Percentiles rank a stretch among this genome's conserved stretches.
These are phyloP conservation scores for Ascodesmis nigricans DNA, from an alignment of 495 filamentous ascomycete genomes.

Conservation along the genomic window DNA sequence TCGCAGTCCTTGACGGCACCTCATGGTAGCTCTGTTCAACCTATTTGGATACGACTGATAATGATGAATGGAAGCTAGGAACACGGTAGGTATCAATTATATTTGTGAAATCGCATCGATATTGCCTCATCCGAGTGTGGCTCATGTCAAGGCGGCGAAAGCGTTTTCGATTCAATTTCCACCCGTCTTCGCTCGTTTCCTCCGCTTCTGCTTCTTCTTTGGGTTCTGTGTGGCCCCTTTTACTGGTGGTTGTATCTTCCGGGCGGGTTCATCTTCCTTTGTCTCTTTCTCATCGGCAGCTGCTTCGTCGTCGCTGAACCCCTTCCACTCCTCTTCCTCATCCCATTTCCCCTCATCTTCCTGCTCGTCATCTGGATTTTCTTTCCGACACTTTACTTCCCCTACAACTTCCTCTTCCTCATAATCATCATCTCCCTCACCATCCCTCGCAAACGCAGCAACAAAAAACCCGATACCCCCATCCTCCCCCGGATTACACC, in stretches of 20 bases:
- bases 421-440: slow-evolving; percentile 5
- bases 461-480: slow-evolving; percentile 62
- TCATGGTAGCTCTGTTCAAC: too few relatives aligned
- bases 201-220: too few relatives aligned
- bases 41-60: too few relatives aligned
- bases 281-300: slow-evolving; percentile 95
- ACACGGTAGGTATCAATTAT: too few relatives aligned
- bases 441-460: slow-evolving; percentile 38
- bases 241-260: slow-evolving; percentile 61
- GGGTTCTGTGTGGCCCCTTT: slow-evolving; percentile 89
- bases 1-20: too few relatives aligned
- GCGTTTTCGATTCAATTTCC: too few relatives aligned
- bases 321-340: slow-evolving; percentile 26
- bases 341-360: slow-evolving; percentile 22
- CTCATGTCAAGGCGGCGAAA: too few relatives aligned
- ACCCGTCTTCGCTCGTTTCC: too few relatives aligned
- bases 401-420: slow-evolving; percentile 11
- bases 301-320: slow-evolving; percentile 48
- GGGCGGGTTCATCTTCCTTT: slow-evolving; percentile 84
- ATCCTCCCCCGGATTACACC: slow-evolving; percentile 57
- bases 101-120: too few relatives aligned
- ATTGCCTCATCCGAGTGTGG: too few relatives aligned
- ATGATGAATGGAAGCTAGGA: too few relatives aligned
- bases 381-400: slow-evolving; percentile 13
- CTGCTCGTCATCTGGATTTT: slow-evolving; percentile 25